These are phyloP conservation scores for Heritiera fomes DNA, from an alignment of 345 rosid genomes.

Conservation along the genomic window DNA sequence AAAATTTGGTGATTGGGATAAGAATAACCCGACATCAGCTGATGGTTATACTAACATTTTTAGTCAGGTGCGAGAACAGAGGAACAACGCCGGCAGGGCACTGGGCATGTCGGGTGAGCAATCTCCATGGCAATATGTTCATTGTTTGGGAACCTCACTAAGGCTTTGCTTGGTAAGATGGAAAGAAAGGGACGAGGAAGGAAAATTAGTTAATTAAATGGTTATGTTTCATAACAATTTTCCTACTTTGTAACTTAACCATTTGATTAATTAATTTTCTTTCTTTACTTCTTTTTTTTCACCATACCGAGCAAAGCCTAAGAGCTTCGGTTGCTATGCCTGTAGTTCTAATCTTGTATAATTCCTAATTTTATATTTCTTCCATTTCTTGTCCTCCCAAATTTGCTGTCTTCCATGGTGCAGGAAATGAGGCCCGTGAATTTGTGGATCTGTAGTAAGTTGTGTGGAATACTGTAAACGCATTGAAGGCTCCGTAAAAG, in stretches of 20 bases:
- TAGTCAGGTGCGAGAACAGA: slow-evolving; percentile 80
- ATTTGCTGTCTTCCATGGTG: slow-evolving; percentile 69
- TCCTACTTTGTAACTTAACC: too few relatives aligned
- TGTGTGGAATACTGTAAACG: slow-evolving; percentile 35
- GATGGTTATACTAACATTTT: slow-evolving; percentile 90
- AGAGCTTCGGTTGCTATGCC: background rate
- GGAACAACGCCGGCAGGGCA: slow-evolving; percentile 45
- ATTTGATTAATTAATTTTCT: too few relatives aligned
- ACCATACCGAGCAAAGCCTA: too few relatives aligned
- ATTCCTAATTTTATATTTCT: slow-evolving; percentile 11
- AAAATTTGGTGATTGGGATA: slow-evolving; percentile 91
- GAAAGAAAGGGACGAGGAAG: too few relatives aligned
- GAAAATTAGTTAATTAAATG: too few relatives aligned
- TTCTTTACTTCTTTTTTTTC: too few relatives aligned
- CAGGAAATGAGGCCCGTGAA: slow-evolving; percentile 43
- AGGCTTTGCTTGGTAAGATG: too few relatives aligned
- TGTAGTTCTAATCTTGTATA: background rate
- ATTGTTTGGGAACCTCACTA: too few relatives aligned
- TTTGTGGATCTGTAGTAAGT: slow-evolving; percentile 9
- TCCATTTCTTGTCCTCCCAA: slow-evolving; percentile 33
- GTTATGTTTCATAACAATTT: too few relatives aligned
- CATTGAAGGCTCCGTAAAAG: slow-evolving; percentile 26
- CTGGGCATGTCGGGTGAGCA: slow-evolving; percentile 46
- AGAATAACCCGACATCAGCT: slow-evolving; percentile 76
- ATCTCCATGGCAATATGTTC: too few relatives aligned